phyloP scores from a whole-genome alignment of 2,329 filamentous ascomycete genomes.

The Cryphonectria japonica region DNA sequence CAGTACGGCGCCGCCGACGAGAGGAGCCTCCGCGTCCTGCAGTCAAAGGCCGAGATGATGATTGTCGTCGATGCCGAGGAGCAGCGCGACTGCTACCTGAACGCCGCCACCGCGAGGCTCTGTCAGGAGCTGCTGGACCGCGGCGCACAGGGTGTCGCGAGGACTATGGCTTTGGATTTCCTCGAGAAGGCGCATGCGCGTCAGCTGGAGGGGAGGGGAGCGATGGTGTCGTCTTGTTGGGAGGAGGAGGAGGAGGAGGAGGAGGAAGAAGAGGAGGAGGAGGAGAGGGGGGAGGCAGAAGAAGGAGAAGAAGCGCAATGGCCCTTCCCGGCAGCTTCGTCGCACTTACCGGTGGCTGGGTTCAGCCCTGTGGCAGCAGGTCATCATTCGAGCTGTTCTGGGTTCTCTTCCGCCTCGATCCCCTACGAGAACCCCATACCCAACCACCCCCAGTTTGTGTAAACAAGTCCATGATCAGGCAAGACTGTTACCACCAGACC shows the following conservation, averaged over 20 bases:
- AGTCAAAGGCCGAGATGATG: slow-evolving; percentile 12
- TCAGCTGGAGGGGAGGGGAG: not conserved
- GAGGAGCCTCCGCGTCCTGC: not conserved
- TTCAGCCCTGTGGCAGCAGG: not conserved
- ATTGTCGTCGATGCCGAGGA: not conserved
- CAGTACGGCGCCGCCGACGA: slow-evolving; percentile 1
- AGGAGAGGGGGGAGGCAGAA: not conserved
- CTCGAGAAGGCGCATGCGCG: not conserved
- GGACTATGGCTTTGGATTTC: not conserved
- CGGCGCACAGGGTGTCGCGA: not conserved
- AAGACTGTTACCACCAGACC: not conserved
- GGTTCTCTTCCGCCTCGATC: not conserved
- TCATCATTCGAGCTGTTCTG: not conserved
- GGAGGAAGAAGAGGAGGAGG: not conserved
- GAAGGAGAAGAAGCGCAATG: no score
- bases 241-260: not conserved
- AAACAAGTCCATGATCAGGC: not conserved
- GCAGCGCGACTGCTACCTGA: not conserved
- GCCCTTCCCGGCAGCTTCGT: not conserved
- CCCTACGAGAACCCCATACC: not conserved
- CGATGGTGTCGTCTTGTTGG: not conserved
- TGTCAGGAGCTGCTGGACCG: slow-evolving; percentile 7
- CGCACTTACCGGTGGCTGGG: not conserved
- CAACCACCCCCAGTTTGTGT: not conserved
- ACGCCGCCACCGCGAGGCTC: not conserved